phyloP scores from a whole-genome alignment of 208 protist species.

The Phytomonas sp. region DNA sequence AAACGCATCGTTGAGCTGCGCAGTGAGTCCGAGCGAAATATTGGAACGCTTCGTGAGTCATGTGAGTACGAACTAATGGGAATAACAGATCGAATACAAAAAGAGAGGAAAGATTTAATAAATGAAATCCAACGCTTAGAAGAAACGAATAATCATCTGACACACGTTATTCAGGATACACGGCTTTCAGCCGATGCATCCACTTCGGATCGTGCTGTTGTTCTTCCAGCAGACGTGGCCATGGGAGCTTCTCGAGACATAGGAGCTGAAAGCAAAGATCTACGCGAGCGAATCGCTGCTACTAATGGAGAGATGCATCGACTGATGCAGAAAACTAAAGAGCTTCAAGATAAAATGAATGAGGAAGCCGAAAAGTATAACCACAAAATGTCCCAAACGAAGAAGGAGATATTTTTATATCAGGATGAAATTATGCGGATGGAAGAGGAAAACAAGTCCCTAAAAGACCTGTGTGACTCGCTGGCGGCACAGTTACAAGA shows the following conservation, averaged over 20 bases:
- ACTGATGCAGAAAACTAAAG: constrained; percentile 38
- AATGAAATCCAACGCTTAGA: constrained; percentile 55
- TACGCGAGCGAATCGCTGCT: constrained; percentile 52
- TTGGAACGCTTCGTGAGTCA: constrained; percentile 26
- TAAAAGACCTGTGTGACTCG: constrained; percentile 59
- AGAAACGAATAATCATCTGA: constrained; percentile 42
- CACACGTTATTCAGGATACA: constrained; percentile 39
- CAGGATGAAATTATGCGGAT: constrained; percentile 48
- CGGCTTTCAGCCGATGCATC: constrained; percentile 37
- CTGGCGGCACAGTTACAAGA: constrained; percentile 36
- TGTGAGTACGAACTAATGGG: constrained; percentile 37
- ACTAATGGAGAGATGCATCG: constrained; percentile 43
- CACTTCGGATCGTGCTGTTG: constrained; percentile 25
- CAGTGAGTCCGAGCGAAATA: constrained; percentile 43
- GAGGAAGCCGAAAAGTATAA: constrained; percentile 44
- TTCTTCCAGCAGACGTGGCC: constrained; percentile 31
- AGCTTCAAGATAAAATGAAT: constrained; percentile 40
- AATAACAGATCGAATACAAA: constrained; percentile 57
- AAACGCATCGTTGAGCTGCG: constrained; percentile 46
- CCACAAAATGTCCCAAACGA: constrained; percentile 40
- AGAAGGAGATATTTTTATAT: constrained; percentile 52
- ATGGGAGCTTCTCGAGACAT: constrained; percentile 28
- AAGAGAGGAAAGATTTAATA: constrained; percentile 43
- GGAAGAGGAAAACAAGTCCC: constrained; percentile 63
- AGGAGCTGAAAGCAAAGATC: constrained; percentile 45